These are phyloP conservation scores for Teunomyces pallodes DNA, from an alignment of 805 yeast genomes.

Conservation along the genomic window DNA sequence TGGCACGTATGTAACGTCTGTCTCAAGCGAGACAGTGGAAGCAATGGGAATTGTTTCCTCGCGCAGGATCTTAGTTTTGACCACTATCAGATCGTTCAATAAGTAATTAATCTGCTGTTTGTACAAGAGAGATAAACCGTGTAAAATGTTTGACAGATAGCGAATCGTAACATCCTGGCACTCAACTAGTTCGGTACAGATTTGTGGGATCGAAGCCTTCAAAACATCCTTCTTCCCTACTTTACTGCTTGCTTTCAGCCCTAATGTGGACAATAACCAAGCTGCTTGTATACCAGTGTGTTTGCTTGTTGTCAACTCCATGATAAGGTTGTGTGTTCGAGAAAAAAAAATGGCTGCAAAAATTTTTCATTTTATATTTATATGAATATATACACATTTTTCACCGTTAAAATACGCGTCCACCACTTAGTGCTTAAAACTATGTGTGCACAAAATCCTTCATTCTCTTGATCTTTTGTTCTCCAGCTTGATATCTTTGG, in stretches of 20 bases:
- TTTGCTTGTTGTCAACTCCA: not conserved
- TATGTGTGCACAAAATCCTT: no score
- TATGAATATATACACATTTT: not conserved
- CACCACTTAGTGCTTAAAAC: no score
- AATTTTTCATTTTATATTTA: not conserved
- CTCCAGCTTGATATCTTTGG: no score
- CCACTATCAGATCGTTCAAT: slow-evolving; percentile 26
- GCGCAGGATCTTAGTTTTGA: slow-evolving; percentile 5
- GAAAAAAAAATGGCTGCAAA: not conserved
- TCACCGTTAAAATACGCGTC: not conserved
- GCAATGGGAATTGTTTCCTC: not conserved
- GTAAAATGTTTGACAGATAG: slow-evolving; percentile 41
- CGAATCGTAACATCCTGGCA: slow-evolving; percentile 20
- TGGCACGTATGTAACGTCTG: not conserved
- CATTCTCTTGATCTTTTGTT: no score
- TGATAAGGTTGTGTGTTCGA: not conserved
- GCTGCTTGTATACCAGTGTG: slow-evolving; percentile 16
- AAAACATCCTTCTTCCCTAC: slow-evolving; percentile 30
- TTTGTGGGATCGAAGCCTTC: slow-evolving; percentile 39
- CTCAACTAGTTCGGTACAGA: slow-evolving; percentile 28
- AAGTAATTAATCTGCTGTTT: slow-evolving; percentile 49
- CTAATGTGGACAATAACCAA: slow-evolving; percentile 44
- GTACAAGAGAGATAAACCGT: slow-evolving; percentile 49
- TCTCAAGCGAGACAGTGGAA: not conserved
- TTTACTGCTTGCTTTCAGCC: slow-evolving; percentile 28